Conservation (phyloP, 23 red algal genomes). For the Cyanidiococcus yangmingshanensis region DNA sequence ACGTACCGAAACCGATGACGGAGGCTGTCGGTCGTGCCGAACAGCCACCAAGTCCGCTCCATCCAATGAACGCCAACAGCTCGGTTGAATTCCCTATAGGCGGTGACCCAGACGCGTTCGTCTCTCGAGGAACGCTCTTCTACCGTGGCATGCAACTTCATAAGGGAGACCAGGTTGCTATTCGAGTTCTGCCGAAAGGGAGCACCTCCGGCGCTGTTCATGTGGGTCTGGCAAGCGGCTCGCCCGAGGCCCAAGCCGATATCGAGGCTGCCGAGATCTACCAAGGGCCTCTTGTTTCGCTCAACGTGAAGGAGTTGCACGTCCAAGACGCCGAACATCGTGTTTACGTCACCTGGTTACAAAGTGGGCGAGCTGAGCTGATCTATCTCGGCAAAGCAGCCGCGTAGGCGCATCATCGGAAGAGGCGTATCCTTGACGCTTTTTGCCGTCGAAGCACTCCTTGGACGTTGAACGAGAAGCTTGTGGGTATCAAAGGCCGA, state of each 20-base stretch:
- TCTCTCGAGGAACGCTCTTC: not conserved
- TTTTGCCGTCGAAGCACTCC: too few relatives aligned
- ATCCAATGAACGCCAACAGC: too few relatives aligned
- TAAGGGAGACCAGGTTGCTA: not conserved
- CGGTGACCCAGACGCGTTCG: conserved; percentile 4
- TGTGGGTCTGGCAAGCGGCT: not conserved
- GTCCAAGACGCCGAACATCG: not conserved
- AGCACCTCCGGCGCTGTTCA: not conserved
- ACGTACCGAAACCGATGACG: too few relatives aligned
- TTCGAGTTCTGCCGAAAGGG: conserved; percentile 4
- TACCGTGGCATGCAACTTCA: not conserved
- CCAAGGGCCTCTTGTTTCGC: not conserved
- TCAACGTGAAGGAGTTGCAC: conserved; percentile 11
- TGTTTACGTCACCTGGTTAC: conserved; percentile 2
- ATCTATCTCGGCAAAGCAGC: not conserved
- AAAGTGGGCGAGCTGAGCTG: not conserved
- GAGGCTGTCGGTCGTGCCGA: too few relatives aligned
- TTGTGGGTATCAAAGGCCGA: too few relatives aligned
- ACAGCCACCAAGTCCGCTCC: too few relatives aligned
- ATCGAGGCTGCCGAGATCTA: not conserved
- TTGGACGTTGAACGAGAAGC: too few relatives aligned
- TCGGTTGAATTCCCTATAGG: not conserved
- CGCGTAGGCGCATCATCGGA: too few relatives aligned
- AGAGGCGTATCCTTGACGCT: too few relatives aligned
- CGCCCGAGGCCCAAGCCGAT: not conserved